A percentile compares a stretch with the other conserved stretches of the same genome.
phyloP scores from a whole-genome alignment of 2,329 filamentous ascomycete genomes.

The Aspergillus pseudoviridinutans region DNA sequence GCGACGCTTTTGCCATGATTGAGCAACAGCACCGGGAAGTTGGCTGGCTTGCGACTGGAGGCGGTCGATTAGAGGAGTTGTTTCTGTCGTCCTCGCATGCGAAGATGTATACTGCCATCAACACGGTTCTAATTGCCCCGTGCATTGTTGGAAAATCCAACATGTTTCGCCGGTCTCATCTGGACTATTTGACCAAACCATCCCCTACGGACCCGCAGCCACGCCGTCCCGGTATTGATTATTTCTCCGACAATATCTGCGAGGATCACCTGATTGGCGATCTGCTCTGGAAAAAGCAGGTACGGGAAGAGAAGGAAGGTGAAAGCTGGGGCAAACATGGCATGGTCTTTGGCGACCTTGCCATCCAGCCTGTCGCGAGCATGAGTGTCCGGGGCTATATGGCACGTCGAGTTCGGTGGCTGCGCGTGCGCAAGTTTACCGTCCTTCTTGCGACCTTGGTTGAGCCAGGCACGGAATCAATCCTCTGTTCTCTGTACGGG shows the following conservation, averaged over 20 bases:
- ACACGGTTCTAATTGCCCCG: conserved; percentile 82
- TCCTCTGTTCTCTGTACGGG: conserved; percentile 77
- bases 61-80: conserved; percentile 85
- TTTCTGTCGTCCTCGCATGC: conserved; percentile 92
- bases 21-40: conserved; percentile 13
- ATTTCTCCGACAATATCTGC: conserved; percentile 93
- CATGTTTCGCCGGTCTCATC: conserved; percentile 93
- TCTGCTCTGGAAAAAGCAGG: conserved; percentile 66
- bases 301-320: conserved; percentile 35
- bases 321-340: conserved; percentile 69
- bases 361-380: conserved; percentile 80
- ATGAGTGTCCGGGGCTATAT: conserved; percentile 77
- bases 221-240: conserved; percentile 70
- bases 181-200: conserved; percentile 65
- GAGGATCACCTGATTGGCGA: conserved; percentile 97
- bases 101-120: conserved; percentile 98
- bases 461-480: conserved; percentile 85
- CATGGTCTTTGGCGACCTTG: conserved; percentile 78
- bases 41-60: conserved; percentile 48
- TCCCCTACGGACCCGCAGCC: conserved; percentile 46
- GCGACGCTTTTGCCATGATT: background rate
- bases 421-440: conserved; percentile 91
- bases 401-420: conserved; percentile 79
- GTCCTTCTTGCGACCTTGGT: conserved; percentile 84
- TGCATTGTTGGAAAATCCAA: conserved; percentile 97